Conservation (phyloP, 2,329 filamentous ascomycete species). For the Exophiala sp. region DNA sequence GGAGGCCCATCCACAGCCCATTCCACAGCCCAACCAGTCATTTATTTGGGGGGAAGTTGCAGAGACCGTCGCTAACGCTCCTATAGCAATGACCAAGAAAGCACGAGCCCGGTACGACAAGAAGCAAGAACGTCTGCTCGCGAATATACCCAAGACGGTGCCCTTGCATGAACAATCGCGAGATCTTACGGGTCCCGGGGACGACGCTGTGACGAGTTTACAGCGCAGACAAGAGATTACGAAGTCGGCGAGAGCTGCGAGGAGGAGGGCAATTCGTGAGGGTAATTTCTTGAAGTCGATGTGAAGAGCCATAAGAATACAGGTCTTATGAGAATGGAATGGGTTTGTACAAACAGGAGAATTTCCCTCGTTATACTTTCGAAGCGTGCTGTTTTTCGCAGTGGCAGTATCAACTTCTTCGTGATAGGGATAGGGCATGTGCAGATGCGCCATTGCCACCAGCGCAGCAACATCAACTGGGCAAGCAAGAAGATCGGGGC, state of each 20-base stretch:
- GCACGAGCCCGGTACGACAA: slow-evolving; percentile 46
- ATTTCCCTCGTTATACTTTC: too few relatives aligned
- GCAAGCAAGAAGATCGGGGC: too few relatives aligned
- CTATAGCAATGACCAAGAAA: slow-evolving; percentile 42
- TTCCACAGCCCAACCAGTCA: neutral
- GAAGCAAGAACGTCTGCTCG: slow-evolving; percentile 43
- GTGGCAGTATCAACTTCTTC: too few relatives aligned
- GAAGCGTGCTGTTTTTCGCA: too few relatives aligned
- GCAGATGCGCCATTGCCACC: too few relatives aligned
- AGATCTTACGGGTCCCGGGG: slow-evolving; percentile 42
- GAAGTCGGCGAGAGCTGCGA: slow-evolving; percentile 43
- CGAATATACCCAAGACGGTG: slow-evolving; percentile 39
- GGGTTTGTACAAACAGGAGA: too few relatives aligned
- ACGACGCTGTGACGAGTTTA: slow-evolving; percentile 36
- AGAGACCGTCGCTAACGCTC: neutral
- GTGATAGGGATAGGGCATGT: too few relatives aligned
- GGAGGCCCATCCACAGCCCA: neutral
- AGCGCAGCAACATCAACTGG: too few relatives aligned
- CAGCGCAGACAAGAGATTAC: slow-evolving; percentile 41
- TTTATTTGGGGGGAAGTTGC: neutral
- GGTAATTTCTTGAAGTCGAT: slow-evolving; percentile 48
- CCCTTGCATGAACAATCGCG: slow-evolving; percentile 45
- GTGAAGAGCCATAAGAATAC: slow-evolving; percentile 28
- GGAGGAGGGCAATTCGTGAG: slow-evolving; percentile 46
- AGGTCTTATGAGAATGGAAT: neutral